Evolutionary conservation across 495 filamentous ascomycete species (phyloP), one percentile per base, ranked within the genome.

Genomic region (Penicillium manginii): DNA sequence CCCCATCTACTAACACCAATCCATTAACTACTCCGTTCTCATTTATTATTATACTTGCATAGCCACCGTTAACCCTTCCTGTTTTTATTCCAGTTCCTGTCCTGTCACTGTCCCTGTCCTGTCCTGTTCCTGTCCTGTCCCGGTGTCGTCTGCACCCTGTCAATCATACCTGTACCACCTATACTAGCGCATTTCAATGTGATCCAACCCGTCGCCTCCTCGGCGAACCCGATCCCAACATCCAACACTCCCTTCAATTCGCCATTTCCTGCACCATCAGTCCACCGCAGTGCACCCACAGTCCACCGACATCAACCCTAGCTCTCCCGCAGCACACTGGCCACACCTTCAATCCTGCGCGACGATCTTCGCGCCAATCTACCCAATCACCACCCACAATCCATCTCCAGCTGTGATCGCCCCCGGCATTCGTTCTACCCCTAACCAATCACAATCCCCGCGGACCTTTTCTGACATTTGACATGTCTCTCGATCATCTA

Each of bases 341-440:
- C 48, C 52, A 57, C 37, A 39, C 33, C 39, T 40, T 19, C 26
- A n/a, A 39, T 50, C 31, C 51, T 33, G 21, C 54, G 12, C 22
- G 52, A 32, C 37, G 32, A 52, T 31, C 48, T 50, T 52, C 62
- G 66, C 66, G 63, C 54, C 54, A 69, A 65, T 19, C 23, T 26
- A 10, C 18, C 67, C 67, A 70, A 70, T 70, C 62, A 63, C 21
- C 22, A 17, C 9, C 15, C 17, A 5, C 4, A 57, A 35, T 22
- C 22, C 50, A 45, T 26, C 50, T 57, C 55, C 51, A 22, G 49
- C 56, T 54, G 67, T 70, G 67, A 70, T 68, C 60, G 26, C 18
- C 49, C 35, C 51, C 46, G n/a, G 50, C 58, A 70, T 66, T 68
- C 55, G 62, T 56, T 46, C 29, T 21, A 22, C 52, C 37, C 19